phyloP scores from a whole-genome alignment of 345 rosid species.

The Streptanthus diversifolius region DNA sequence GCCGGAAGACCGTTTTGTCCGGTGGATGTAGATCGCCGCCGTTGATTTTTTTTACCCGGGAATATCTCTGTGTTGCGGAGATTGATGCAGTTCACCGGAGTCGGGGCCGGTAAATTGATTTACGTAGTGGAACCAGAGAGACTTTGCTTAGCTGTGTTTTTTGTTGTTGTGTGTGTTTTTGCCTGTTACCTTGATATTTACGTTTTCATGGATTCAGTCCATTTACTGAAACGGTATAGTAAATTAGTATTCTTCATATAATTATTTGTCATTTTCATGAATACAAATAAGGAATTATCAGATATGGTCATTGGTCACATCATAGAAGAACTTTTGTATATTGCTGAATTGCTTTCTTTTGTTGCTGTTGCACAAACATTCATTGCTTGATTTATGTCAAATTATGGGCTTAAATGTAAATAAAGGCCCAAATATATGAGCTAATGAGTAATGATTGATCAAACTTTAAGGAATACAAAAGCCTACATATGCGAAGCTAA shows the following conservation, averaged over 20 bases:
- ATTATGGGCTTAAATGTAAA: neutral
- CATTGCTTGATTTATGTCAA: neutral
- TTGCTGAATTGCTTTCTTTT: neutral
- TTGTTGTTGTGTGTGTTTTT: neutral
- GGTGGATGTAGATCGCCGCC: slow-evolving; percentile 25
- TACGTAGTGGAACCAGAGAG: neutral
- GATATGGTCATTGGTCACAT: neutral
- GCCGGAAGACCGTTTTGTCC: slow-evolving; percentile 70
- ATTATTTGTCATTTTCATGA: slow-evolving; percentile 2
- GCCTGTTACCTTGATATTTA: neutral
- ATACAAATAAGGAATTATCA: neutral
- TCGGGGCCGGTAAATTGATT: neutral
- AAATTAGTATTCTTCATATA: neutral
- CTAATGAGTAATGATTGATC: neutral
- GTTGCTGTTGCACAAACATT: neutral
- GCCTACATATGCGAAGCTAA: neutral
- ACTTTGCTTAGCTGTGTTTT: slow-evolving; percentile 7
- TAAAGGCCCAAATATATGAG: neutral
- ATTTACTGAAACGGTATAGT: slow-evolving; percentile 20
- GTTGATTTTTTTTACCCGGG: neutral
- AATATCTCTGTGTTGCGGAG: neutral
- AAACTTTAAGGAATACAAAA: neutral
- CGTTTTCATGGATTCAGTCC: slow-evolving; percentile 2
- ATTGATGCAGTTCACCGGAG: neutral
- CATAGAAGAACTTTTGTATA: neutral